phyloP scores from a whole-genome alignment of 73 alveolate genomes.

The Paramecium sonneborni region DNA sequence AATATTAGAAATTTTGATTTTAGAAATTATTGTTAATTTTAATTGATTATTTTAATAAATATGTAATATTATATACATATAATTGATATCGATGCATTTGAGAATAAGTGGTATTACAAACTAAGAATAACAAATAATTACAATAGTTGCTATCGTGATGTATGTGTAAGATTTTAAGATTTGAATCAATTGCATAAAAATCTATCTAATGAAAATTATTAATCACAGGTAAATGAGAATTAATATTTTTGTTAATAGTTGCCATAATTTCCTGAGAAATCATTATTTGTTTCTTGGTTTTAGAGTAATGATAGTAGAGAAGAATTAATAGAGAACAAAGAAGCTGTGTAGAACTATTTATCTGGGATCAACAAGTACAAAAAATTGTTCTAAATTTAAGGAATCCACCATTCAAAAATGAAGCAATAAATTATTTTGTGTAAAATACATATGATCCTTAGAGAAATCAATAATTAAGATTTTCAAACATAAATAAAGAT shows the following conservation, averaged over 20 bases:
- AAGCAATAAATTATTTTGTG: neutral
- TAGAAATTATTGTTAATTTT: neutral
- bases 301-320: neutral
- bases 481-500: neutral
- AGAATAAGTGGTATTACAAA: conserved; percentile 12
- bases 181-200: neutral
- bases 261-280: conserved; percentile 38
- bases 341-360: neutral
- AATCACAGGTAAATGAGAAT: neutral
- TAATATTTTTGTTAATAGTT: neutral
- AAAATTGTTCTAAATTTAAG: neutral
- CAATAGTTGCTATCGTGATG: conserved; percentile 14
- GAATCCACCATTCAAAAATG: conserved; percentile 6
- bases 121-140: conserved; percentile 8
- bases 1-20: too few species aligned
- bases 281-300: conserved; percentile 5
- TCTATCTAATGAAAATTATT: neutral
- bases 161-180: neutral
- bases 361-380: neutral
- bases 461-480: neutral
- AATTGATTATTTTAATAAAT: neutral
- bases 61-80: neutral
- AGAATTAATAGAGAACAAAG: neutral
- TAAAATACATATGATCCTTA: neutral
- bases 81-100: neutral